These are phyloP conservation scores for Myochromella boudieri DNA, from an alignment of 768 basidiomycete genomes.

Conservation along the genomic window DNA sequence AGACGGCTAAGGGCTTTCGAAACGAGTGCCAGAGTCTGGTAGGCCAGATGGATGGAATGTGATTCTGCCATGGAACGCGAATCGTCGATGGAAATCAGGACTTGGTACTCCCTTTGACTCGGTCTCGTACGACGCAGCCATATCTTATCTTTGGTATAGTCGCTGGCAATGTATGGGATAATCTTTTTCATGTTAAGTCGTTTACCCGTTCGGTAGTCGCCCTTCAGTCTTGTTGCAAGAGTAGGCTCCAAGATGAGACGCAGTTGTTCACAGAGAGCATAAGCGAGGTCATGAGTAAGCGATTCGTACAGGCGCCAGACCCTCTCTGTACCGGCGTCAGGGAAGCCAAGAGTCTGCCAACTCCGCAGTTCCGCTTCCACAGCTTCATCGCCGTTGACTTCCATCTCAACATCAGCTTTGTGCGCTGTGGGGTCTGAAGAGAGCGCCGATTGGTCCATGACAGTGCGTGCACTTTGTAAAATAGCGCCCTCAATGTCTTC, in stretches of 20 bases:
- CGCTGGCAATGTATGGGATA: conserved; percentile 95
- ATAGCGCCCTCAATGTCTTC: conserved; percentile 48
- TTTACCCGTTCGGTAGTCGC: conserved; percentile 97
- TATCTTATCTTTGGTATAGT: conserved; percentile 99
- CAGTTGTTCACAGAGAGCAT: conserved; percentile 91
- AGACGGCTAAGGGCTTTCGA: conserved; percentile 87
- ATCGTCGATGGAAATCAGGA: conserved; percentile 93
- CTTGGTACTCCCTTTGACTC: conserved; percentile 92
- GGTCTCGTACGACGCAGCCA: conserved; percentile 96
- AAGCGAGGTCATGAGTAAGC: conserved; percentile 88
- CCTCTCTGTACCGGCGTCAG: conserved; percentile 56
- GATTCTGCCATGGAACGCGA: conserved; percentile 96
- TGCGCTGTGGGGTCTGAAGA: conserved; percentile 24
- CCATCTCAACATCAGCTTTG: conserved; percentile 33
- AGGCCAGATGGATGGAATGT: conserved; percentile 90
- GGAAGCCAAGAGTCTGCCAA: conserved; percentile 64
- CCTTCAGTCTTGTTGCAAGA: conserved; percentile 87
- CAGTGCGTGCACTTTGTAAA: conserved; percentile 29
- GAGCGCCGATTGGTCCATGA: conserved; percentile 18
- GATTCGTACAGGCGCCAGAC: conserved; percentile 94
- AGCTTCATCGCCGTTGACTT: conserved; percentile 28
- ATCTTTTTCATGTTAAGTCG: conserved; percentile 99
- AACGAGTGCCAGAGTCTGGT: conserved; percentile 89
- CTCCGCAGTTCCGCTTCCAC: conserved; percentile 52
- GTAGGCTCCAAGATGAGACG: conserved; percentile 96